Evolutionary conservation across 306 rosid genomes (phyloP).

Genomic region (Astragalus membranaceus): DNA sequence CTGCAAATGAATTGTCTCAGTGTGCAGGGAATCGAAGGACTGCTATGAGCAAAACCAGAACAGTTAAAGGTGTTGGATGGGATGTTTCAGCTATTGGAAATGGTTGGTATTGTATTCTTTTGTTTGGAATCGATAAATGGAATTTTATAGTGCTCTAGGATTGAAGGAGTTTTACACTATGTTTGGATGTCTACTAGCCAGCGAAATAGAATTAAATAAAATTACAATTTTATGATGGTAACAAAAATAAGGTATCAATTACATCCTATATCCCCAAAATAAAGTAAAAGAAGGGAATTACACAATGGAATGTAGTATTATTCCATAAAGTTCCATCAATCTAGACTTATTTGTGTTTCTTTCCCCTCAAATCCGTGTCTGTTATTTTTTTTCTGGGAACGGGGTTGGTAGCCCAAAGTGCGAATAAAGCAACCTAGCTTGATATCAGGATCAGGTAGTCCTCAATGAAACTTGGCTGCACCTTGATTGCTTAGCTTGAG

Average conservation of each 20-base stretch:
- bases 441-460: neutral
- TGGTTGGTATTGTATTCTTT: conserved; percentile 41
- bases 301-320: neutral
- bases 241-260: neutral
- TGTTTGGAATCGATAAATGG: neutral
- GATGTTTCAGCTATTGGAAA: conserved; percentile 92
- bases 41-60: conserved; percentile 81
- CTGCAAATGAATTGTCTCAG: conserved; percentile 30
- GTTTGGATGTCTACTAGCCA: neutral
- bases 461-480: neutral
- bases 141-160: neutral
- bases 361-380: neutral
- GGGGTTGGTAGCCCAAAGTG: neutral
- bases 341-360: neutral
- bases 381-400: neutral
- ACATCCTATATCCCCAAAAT: neutral
- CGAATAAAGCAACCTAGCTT: neutral
- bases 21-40: conserved; percentile 98
- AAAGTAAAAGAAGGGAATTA: neutral
- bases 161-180: neutral
- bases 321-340: neutral
- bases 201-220: neutral
- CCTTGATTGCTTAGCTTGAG: conserved; percentile 5
- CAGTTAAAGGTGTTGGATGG: conserved; percentile 93
- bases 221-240: neutral